These are phyloP conservation scores for Annulohypoxylon truncatum DNA, from an alignment of 2,329 filamentous ascomycete genomes.

Conservation along the genomic window DNA sequence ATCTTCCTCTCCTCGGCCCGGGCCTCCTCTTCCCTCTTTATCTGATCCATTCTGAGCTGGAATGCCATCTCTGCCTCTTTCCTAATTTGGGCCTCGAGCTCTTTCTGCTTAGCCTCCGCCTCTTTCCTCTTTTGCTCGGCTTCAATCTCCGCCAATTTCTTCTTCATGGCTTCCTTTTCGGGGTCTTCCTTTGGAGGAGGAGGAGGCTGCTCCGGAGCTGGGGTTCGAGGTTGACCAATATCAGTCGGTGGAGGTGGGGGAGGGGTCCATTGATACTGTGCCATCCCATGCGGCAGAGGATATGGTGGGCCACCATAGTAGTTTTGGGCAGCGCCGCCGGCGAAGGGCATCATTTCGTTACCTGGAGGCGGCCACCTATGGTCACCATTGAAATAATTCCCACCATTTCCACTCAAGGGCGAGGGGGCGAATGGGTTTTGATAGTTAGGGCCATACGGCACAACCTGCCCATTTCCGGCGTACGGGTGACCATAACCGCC, in stretches of 20 bases:
- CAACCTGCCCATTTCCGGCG: conserved; percentile 57
- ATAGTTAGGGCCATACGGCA: conserved; percentile 56
- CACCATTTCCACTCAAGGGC: conserved; percentile 47
- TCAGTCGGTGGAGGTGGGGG: conserved; percentile 54
- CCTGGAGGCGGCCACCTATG: conserved; percentile 44
- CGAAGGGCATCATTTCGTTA: conserved; percentile 53
- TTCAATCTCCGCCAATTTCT: conserved; percentile 66
- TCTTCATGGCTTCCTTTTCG: conserved; percentile 70
- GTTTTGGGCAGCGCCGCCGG: conserved; percentile 53
- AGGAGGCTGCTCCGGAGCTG: conserved; percentile 26
- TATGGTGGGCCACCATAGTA: conserved; percentile 55
- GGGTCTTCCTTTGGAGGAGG: conserved; percentile 55
- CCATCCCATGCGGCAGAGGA: conserved; percentile 60
- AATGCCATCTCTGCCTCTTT: conserved; percentile 60
- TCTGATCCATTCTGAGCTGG: conserved; percentile 56
- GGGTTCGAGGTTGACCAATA: conserved; percentile 41
- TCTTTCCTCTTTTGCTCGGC: conserved; percentile 59
- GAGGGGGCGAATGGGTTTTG: conserved; percentile 51
- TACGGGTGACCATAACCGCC: conserved; percentile 57
- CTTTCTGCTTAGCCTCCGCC: conserved; percentile 58
- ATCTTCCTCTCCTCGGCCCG: conserved; percentile 50
- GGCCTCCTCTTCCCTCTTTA: conserved; percentile 51
- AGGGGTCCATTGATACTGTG: conserved; percentile 58
- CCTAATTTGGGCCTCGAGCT: conserved; percentile 59
- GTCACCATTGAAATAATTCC: conserved; percentile 58